Evolutionary conservation across 768 basidiomycete species (phyloP).

Genomic region (Panus rudis): DNA sequence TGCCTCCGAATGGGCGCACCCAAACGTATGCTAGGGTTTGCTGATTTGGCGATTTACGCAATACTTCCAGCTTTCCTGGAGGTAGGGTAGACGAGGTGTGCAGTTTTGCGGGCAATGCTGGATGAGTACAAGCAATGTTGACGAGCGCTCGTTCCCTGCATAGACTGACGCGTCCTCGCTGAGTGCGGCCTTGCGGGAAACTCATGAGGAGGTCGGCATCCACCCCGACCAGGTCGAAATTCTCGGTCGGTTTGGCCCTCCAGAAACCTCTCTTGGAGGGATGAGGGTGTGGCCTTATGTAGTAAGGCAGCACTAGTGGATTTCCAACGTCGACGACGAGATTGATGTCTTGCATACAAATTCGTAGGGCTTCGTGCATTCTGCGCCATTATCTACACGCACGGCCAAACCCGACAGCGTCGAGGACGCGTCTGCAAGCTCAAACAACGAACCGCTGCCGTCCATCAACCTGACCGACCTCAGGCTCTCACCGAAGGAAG

Average conservation of each 20-base stretch:
- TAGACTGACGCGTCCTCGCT: slow-evolving; percentile 49
- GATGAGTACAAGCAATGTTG: no score
- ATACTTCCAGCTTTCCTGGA: slow-evolving; percentile 60
- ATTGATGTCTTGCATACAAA: not conserved
- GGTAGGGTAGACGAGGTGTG: slow-evolving; percentile 60
- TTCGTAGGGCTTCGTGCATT: slow-evolving; percentile 26
- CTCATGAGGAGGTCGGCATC: slow-evolving; percentile 67
- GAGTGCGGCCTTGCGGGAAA: slow-evolving; percentile 62
- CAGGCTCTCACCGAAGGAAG: slow-evolving; percentile 52
- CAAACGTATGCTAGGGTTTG: not conserved
- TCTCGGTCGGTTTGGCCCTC: slow-evolving; percentile 57
- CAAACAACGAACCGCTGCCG: slow-evolving; percentile 36
- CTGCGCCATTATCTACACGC: not conserved
- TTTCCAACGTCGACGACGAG: not conserved
- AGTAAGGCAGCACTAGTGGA: slow-evolving; percentile 38
- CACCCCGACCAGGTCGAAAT: slow-evolving; percentile 53
- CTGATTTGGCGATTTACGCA: no score
- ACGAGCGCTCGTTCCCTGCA: not conserved
- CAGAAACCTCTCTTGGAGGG: slow-evolving; percentile 50
- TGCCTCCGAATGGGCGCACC: slow-evolving; percentile 17
- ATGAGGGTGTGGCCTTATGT: slow-evolving; percentile 72
- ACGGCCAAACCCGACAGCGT: not conserved
- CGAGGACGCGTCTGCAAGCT: not conserved
- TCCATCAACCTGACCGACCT: slow-evolving; percentile 51
- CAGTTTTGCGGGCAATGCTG: slow-evolving; percentile 5